A percentile compares a stretch with the other conserved stretches of the same genome.
These are phyloP conservation scores for Volvariella volvacea DNA, from an alignment of 1,284 basidiomycete species.

Conservation along the genomic window DNA sequence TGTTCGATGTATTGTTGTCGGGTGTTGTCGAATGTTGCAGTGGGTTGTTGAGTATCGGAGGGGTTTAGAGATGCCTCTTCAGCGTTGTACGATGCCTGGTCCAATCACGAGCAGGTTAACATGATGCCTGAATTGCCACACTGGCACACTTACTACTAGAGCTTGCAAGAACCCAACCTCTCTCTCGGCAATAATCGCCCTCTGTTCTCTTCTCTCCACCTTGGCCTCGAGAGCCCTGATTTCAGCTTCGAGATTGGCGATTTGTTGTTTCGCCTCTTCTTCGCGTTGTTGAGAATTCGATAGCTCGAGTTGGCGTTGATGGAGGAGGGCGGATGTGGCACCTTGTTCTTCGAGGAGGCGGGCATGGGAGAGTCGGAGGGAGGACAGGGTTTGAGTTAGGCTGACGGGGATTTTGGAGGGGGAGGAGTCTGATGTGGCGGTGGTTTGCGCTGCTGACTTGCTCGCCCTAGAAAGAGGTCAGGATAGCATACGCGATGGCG, in stretches of 20 bases:
- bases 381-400: conserved; percentile 45
- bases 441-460: conserved; percentile 23
- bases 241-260: conserved; percentile 29
- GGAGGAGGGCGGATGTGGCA: conserved; percentile 40
- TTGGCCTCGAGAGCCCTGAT: conserved; percentile 35
- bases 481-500: neutral
- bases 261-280: conserved; percentile 25
- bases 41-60: conserved; percentile 21
- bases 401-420: conserved; percentile 44
- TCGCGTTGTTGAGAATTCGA: conserved; percentile 28
- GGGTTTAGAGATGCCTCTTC: conserved; percentile 39
- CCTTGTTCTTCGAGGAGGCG: conserved; percentile 62
- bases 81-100: conserved; percentile 52
- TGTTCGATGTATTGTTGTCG: conserved; percentile 39
- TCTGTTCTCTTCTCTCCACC: conserved; percentile 37
- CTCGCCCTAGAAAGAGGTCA: conserved; percentile 27
- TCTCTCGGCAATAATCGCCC: conserved; percentile 41
- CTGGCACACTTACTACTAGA: conserved; percentile 42
- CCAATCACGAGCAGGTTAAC: neutral
- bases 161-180: conserved; percentile 60
- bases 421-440: conserved; percentile 13
- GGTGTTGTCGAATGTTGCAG: conserved; percentile 5
- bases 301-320: conserved; percentile 45
- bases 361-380: conserved; percentile 54
- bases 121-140: neutral